Conservation (phyloP, 352 stramenopile species). For the Globisporangium okanoganense region DNA sequence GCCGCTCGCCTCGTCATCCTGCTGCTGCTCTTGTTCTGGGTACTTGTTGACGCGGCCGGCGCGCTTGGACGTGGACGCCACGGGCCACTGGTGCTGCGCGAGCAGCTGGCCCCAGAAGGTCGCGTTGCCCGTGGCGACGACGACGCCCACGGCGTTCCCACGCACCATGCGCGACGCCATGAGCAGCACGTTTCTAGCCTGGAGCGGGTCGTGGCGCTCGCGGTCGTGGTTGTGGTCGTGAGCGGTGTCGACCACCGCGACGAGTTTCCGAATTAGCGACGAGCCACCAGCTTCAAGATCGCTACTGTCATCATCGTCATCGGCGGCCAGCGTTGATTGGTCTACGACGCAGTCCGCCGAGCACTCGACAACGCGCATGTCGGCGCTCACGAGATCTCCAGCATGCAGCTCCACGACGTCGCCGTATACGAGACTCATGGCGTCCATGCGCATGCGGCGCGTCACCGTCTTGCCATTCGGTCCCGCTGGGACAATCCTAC, state of each 20-base stretch:
- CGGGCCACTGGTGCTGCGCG: conserved; percentile 54
- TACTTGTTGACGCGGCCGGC: conserved; percentile 1
- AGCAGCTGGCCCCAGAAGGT: conserved; percentile 72
- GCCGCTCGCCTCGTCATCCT: conserved; percentile 13
- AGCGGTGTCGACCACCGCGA: conserved; percentile 21
- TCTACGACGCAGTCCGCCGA: conserved; percentile 75
- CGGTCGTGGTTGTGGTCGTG: neutral
- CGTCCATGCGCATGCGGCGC: conserved; percentile 89
- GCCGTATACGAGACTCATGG: conserved; percentile 84
- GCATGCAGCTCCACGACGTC: conserved; percentile 91
- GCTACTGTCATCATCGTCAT: conserved; percentile 20
- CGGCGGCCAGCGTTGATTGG: conserved; percentile 40
- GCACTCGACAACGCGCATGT: conserved; percentile 81
- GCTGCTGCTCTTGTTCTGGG: conserved; percentile 8
- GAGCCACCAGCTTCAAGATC: conserved; percentile 21
- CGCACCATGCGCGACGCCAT: conserved; percentile 59
- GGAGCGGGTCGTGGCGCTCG: conserved; percentile 16
- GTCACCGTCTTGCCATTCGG: conserved; percentile 26
- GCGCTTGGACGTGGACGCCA: conserved; percentile 13
- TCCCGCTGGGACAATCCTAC: conserved; percentile 30
- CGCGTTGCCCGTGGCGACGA: conserved; percentile 68
- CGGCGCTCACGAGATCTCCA: conserved; percentile 88
- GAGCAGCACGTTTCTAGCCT: conserved; percentile 62
- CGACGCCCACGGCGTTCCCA: conserved; percentile 54
- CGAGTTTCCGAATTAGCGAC: conserved; percentile 28